Evolutionary conservation across 2,329 filamentous ascomycete genomes (phyloP), one percentile per base, ranked within the genome.

Genomic region (Aspergillus pseudonomiae): DNA sequence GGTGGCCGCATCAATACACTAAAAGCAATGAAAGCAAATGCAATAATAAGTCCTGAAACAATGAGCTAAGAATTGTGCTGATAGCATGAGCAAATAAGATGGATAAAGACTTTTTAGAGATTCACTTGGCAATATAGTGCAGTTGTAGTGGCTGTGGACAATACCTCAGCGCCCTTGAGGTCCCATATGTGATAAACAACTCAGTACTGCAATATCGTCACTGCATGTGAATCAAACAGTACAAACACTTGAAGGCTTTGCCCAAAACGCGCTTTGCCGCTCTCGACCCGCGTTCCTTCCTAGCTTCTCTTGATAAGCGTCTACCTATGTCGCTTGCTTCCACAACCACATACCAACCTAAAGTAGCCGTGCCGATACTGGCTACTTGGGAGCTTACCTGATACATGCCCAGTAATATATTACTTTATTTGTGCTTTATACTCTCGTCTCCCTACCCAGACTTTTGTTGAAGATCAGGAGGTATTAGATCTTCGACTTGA

Each of bases 401-500:
- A 39, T 39, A 55, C 34, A 55, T 21, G 34, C n/a, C 12, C 32
- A 39, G 34, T 26, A 12, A 21, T 39, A n/a, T 41, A 55, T n/a
- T 16, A 26, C 32, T 39, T 16, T 12, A n/a, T 26, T 26, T 24
- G 6, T 39, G 11, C 12, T 21, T 36, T 21, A 10, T 26, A 39
- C 34, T 36, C 11, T 3, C 48, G 30, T 16, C 21, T 12, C 24
- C 21, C 24, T 28, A 52, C 46, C 24, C 28, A 30, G 41, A 19
- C 41, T 56, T 41, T 32, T 3, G 4, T 16, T 52, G 48, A 52
- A 32, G 12, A 52, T 4, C 48, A 19, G 46, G 26, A 60, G 43
- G 21, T 34, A 43, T 39, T 32, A 55, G 57, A 28, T 32, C 26
- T 45, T 59, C 52, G 59, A 64, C 66, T 65, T 60, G 59, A 57